phyloP scores from a whole-genome alignment of 169 alveolate species.

The Prorocentrum cordatum region DNA sequence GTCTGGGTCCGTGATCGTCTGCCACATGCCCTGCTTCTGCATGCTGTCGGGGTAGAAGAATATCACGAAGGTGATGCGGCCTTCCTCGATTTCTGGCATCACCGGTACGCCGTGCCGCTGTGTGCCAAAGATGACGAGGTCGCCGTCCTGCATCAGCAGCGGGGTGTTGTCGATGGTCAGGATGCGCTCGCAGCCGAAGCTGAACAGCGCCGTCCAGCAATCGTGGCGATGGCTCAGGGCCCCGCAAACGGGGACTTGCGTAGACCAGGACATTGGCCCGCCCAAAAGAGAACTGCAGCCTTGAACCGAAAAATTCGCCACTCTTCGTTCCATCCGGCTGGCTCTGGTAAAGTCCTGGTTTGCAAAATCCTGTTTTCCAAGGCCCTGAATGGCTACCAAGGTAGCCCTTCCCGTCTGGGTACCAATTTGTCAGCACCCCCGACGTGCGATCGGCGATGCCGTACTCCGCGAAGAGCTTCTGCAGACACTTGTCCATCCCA shows the following conservation, averaged over 20 bases:
- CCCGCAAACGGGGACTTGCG: too few species aligned
- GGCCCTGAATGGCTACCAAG: too few species aligned
- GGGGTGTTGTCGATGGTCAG: slow-evolving; percentile 61
- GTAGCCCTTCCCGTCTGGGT: slow-evolving; percentile 25
- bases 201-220: slow-evolving; percentile 49
- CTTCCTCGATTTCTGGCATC: slow-evolving; percentile 39
- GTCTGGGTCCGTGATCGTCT: slow-evolving; percentile 57
- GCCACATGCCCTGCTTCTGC: slow-evolving; percentile 70
- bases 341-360: too few species aligned
- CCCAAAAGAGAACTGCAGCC: too few species aligned
- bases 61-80: slow-evolving; percentile 39
- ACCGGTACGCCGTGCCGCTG: slow-evolving; percentile 52
- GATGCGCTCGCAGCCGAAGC: slow-evolving; percentile 53
- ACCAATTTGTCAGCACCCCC: slow-evolving; percentile 45
- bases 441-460: slow-evolving; percentile 63
- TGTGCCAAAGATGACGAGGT: slow-evolving; percentile 32
- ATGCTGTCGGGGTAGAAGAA: slow-evolving; percentile 48
- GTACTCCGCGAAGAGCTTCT: slow-evolving; percentile 34
- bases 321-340: too few species aligned
- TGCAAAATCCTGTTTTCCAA: too few species aligned
- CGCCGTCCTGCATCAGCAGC: slow-evolving; percentile 47
- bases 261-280: too few species aligned
- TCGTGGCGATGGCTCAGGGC: slow-evolving; percentile 21
- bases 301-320: too few species aligned
- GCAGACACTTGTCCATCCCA: slow-evolving; percentile 32